phyloP scores from a whole-genome alignment of 352 stramenopile genomes.

The Pilasporangium apinafurcum region DNA sequence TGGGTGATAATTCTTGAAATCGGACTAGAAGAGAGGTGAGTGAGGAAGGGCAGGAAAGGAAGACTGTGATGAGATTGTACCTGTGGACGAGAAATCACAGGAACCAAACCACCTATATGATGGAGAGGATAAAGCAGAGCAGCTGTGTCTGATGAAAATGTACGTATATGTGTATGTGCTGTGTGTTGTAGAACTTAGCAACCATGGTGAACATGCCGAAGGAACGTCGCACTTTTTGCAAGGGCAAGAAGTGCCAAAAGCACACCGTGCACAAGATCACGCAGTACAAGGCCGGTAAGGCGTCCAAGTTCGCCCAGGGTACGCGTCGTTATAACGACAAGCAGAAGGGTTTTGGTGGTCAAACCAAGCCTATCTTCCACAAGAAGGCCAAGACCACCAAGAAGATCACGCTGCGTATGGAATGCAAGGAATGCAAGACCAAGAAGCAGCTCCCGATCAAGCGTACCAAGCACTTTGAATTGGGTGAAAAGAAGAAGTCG shows the following conservation, averaged over 20 bases:
- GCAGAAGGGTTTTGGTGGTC: slow-evolving; percentile 99
- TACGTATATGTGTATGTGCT: not conserved
- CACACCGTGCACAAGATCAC: slow-evolving; percentile 99
- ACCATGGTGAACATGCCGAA: slow-evolving; percentile 99
- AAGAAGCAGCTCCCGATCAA: slow-evolving; percentile 99
- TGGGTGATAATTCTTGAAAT: slow-evolving; percentile 73
- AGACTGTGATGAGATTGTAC: too few species aligned
- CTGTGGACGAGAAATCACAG: too few species aligned
- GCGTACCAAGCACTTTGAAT: slow-evolving; percentile 99
- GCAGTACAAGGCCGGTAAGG: slow-evolving; percentile 99
- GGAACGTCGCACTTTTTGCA: slow-evolving; percentile 99
- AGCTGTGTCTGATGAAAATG: not conserved
- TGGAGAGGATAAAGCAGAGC: too few species aligned
- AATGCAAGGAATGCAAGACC: slow-evolving; percentile 99
- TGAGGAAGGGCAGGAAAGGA: too few species aligned
- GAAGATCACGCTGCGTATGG: slow-evolving; percentile 96
- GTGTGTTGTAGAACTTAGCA: slow-evolving; percentile 54
- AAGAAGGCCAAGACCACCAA: slow-evolving; percentile 99
- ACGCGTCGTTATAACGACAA: slow-evolving; percentile 98
- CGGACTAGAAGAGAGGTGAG: slow-evolving; percentile 85
- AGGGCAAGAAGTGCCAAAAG: slow-evolving; percentile 98
- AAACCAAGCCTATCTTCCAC: slow-evolving; percentile 99
- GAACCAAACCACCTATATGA: too few species aligned
- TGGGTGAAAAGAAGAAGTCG: slow-evolving; percentile 99
- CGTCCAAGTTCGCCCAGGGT: slow-evolving; percentile 98